Base-by-base conservation (phyloP, 176 grass and related monocot genomes). In the Hyparrhenia diplandra region DNA sequence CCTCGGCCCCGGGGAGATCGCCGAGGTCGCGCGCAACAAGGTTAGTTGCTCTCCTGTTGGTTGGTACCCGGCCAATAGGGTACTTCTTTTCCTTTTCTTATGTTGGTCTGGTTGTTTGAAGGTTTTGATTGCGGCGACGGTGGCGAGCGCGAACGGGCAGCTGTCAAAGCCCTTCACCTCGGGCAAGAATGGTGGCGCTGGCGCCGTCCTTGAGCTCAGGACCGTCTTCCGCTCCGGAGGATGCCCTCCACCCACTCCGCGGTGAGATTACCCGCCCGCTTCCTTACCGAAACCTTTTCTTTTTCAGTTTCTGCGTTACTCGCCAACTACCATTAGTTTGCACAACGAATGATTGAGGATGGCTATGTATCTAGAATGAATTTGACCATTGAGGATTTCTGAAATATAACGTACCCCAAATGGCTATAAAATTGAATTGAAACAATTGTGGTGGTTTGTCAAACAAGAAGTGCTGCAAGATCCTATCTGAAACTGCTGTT, bases 191-290 rank as follows among this genome's bases (percentile, higher is more conserved):
- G 84, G 81, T 8, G 76, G 76, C 76, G 77, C 71, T 27, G 43
- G 73, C 73, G 40, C 11, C 20, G 42, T 61, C 43, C 43, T 98
- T 76, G 86, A 93, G 70, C 73, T 84, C 51, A 91, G 42, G 78
- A 80, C 83, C 35, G 79, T 80, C 13, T 73, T 89, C 81, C 84
- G 80, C 20, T 81, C 96, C 4, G 90, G 92, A 40, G 92, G 69
- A 95, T 98, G 96, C 96, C 96, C 76, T 98, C 96, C 5, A 95
- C 96, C 5, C 92, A 98, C 88, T 93, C 96, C 4, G 82, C 90
- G 54, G 96, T 98, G 62, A 91, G 36, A 47, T 46, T 18, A 17
- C 39, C 39, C 6, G 12, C 37, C 12, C 23, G 0, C 3, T n/a
- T 41, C 31, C 8, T 37, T 6, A 25, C 5, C 31, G 21, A 10